These are phyloP conservation scores for Sporothrix pallida DNA, from an alignment of 2,329 filamentous ascomycete species.

Conservation along the genomic window DNA sequence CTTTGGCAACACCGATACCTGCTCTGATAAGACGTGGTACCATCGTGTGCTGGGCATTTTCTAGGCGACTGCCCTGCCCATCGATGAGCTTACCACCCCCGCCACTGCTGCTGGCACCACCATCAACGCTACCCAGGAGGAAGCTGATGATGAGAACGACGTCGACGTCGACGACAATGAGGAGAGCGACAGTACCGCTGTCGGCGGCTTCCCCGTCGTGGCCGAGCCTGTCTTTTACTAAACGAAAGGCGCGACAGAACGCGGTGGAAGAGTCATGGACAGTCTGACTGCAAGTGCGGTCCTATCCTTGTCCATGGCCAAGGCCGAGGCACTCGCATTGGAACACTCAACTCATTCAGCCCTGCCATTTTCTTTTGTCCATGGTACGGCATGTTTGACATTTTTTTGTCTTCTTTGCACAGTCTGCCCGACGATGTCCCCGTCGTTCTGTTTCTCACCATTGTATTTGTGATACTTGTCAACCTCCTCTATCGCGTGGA, in stretches of 20 bases:
- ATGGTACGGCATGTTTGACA: neutral
- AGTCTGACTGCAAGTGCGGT: neutral
- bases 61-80: neutral
- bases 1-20: conserved; percentile 37
- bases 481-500: too few relatives aligned
- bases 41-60: conserved; percentile 18
- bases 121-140: neutral
- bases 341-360: too few relatives aligned
- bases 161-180: neutral
- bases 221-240: neutral
- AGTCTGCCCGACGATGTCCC: too few relatives aligned
- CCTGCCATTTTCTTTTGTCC: neutral
- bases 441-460: too few relatives aligned
- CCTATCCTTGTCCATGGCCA: neutral
- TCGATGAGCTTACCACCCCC: neutral
- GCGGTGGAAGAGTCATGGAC: neutral
- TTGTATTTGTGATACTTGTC: too few relatives aligned
- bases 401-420: too few relatives aligned
- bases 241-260: neutral
- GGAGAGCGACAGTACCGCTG: neutral
- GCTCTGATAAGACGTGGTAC: conserved; percentile 33
- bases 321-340: too few relatives aligned
- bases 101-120: neutral
- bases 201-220: neutral
- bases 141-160: neutral